Evolutionary conservation across 768 basidiomycete genomes (phyloP), one percentile per base, ranked within the genome.

Genomic region (Rhodotorula babjevae): DNA sequence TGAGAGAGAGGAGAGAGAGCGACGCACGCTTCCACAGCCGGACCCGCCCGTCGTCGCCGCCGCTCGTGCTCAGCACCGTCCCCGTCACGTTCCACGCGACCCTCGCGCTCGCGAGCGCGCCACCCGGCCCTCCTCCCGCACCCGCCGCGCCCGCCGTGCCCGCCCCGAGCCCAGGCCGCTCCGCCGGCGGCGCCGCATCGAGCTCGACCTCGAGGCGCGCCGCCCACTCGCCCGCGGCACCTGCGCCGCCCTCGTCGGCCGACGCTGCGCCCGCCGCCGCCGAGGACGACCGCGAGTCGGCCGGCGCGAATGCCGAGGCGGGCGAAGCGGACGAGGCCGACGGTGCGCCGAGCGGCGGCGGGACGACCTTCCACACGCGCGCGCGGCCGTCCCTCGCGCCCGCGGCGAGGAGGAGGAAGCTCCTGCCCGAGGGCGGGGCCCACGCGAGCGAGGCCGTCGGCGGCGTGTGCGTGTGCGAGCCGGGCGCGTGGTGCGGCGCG

Each of bases 61-160:
- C 88, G 77, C 93, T 87, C 2, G 89, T 91, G 3, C 90, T 89
- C 16, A 95, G 83, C 14, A 93, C 84, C 10, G 92, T 93, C 29
- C 92, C 92, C 27, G 65, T 69, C 21, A 93, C 87, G 79, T 95
- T 95, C 92, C 95, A 97, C 79, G 94, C 93, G 0, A 99, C 93
- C 76, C 89, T 85, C 5, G 89, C 89, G 18, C 94, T 86, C 8
- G 88, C 85, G 0, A 89, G 25, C 25, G 55, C 65, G 9, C 44
- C 42, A 5, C 58, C 55, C 2, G 29, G 31, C 57, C 33, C 42
- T 2, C 16, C 42, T 55, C 63, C n/a, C 33, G 18, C 31, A 21
- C 42, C 36, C 87, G 73, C 90, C 76, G 79, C 80, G 33, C 72
- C 69, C 0, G 76, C 25, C 14, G 78, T 88, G 70, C 90, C 74